A percentile compares a stretch with the other conserved stretches of the same genome.
These are phyloP conservation scores for Sutorius australiensis DNA, from an alignment of 768 basidiomycete species.

Conservation along the genomic window DNA sequence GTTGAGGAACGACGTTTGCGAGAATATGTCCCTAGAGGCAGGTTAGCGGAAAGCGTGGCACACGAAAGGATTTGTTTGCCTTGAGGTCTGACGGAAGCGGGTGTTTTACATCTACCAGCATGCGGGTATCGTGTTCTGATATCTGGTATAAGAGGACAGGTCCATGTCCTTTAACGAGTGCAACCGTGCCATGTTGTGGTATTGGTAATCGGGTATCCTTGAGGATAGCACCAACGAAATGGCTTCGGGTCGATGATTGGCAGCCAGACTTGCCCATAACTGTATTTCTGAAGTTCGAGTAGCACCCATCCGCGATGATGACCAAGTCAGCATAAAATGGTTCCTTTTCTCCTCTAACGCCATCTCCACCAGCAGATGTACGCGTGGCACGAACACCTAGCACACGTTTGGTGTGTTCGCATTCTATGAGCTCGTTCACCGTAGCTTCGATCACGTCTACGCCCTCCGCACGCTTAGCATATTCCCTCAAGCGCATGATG, in stretches of 20 bases:
- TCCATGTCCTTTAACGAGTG: slow-evolving; percentile 72
- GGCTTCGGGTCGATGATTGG: slow-evolving; percentile 59
- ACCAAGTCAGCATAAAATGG: slow-evolving; percentile 72
- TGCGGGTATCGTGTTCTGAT: slow-evolving; percentile 81
- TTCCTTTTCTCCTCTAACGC: slow-evolving; percentile 41
- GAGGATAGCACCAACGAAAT: slow-evolving; percentile 85
- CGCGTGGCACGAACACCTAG: slow-evolving; percentile 65
- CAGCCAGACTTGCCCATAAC: slow-evolving; percentile 52
- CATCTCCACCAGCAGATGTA: slow-evolving; percentile 29
- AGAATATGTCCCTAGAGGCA: slow-evolving; percentile 60
- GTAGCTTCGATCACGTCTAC: slow-evolving; percentile 86
- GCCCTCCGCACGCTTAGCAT: slow-evolving; percentile 53
- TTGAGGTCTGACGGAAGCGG: slow-evolving; percentile 82
- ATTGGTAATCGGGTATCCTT: slow-evolving; percentile 73
- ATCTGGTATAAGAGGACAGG: slow-evolving; percentile 95
- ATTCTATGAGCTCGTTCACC: slow-evolving; percentile 70
- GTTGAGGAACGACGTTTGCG: slow-evolving; percentile 69
- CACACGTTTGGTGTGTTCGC: slow-evolving; percentile 46
- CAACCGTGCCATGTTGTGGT: slow-evolving; percentile 79
- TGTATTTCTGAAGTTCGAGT: slow-evolving; percentile 80
- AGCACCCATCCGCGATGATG: slow-evolving; percentile 90
- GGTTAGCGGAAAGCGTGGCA: slow-evolving; percentile 1
- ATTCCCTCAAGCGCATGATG: slow-evolving; percentile 70
- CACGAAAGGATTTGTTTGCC: slow-evolving; percentile 33
- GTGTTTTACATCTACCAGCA: slow-evolving; percentile 85